Percentiles rank a stretch among this genome's conserved stretches.
phyloP scores from a whole-genome alignment of 805 yeast genomes.

The Candida hispaniensis region DNA sequence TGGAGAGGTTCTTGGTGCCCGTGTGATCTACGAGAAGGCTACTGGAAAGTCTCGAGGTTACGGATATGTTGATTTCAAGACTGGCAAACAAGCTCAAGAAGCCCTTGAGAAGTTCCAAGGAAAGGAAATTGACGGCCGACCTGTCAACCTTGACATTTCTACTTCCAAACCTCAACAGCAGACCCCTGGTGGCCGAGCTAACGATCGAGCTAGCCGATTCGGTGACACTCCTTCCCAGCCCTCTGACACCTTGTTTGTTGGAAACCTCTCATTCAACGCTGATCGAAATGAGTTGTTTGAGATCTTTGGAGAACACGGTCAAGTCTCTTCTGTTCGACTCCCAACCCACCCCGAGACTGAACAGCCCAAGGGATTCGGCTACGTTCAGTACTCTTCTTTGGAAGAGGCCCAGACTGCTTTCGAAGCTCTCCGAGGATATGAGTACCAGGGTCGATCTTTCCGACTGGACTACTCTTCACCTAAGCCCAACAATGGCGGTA shows the following conservation, averaged over 20 bases:
- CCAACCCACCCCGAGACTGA: constrained; percentile 99
- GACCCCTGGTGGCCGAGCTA: constrained; percentile 40
- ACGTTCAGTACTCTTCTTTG: constrained; percentile 77
- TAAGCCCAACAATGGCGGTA: constrained; percentile 41
- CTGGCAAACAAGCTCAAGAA: constrained; percentile 67
- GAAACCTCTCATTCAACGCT: constrained; percentile 88
- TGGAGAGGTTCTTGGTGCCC: constrained; percentile 78
- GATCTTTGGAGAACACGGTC: constrained; percentile 67
- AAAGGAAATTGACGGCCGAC: constrained; percentile 93
- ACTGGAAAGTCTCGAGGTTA: constrained; percentile 93
- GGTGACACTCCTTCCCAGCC: constrained; percentile 91
- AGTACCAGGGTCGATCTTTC: constrained; percentile 83
- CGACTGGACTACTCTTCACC: constrained; percentile 94
- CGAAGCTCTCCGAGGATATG: constrained; percentile 78
- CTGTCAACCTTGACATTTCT: constrained; percentile 86
- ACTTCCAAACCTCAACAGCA: constrained; percentile 66
- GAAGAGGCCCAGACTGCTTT: constrained; percentile 88
- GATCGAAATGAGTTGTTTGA: constrained; percentile 68
- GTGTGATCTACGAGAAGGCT: constrained; percentile 89
- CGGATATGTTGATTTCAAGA: constrained; percentile 84
- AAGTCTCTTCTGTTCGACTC: constrained; percentile 78
- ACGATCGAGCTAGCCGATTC: constrained; percentile 74
- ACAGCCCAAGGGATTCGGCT: constrained; percentile 98
- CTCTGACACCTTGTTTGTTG: constrained; percentile 90
- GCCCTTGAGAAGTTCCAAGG: constrained; percentile 83